A percentile compares a stretch with the other conserved stretches of the same genome.
These are phyloP conservation scores for Brassica carinata DNA, from an alignment of 345 rosid genomes.

Conservation along the genomic window DNA sequence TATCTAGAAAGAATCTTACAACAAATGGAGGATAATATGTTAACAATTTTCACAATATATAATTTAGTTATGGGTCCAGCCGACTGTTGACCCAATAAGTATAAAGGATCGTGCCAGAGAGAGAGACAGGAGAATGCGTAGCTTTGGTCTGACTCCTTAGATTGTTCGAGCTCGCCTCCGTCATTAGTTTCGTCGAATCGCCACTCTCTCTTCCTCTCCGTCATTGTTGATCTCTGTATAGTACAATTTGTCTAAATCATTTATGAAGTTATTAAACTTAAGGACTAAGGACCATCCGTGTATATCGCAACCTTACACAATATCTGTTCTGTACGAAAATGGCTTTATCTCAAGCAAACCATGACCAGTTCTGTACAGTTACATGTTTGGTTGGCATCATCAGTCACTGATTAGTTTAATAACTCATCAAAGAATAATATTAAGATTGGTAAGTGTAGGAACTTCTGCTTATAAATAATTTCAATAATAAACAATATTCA, in stretches of 20 bases:
- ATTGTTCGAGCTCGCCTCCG: too few species aligned
- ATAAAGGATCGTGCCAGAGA: too few species aligned
- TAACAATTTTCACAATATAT: not conserved
- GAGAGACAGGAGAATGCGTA: too few species aligned
- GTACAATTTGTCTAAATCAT: not conserved
- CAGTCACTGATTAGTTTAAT: too few species aligned
- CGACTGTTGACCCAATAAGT: too few species aligned
- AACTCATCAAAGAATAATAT: too few species aligned
- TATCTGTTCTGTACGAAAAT: not conserved
- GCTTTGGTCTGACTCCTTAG: too few species aligned
- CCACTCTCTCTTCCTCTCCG: too few species aligned
- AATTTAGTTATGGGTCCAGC: conserved; percentile 9
- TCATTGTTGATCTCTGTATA: not conserved
- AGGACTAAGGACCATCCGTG: not conserved
- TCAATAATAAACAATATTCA: too few species aligned
- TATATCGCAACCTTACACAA: not conserved
- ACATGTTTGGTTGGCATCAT: not conserved
- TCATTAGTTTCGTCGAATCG: too few species aligned
- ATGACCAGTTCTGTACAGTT: not conserved
- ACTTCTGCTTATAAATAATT: too few species aligned
- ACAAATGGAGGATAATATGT: not conserved
- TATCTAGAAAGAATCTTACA: not conserved
- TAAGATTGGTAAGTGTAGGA: too few species aligned
- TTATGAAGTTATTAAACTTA: not conserved
- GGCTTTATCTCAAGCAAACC: conserved; percentile 2